Evolutionary conservation across 108 stramenopile genomes (phyloP).

Genomic region (Cylindrotheca fusiformis): DNA sequence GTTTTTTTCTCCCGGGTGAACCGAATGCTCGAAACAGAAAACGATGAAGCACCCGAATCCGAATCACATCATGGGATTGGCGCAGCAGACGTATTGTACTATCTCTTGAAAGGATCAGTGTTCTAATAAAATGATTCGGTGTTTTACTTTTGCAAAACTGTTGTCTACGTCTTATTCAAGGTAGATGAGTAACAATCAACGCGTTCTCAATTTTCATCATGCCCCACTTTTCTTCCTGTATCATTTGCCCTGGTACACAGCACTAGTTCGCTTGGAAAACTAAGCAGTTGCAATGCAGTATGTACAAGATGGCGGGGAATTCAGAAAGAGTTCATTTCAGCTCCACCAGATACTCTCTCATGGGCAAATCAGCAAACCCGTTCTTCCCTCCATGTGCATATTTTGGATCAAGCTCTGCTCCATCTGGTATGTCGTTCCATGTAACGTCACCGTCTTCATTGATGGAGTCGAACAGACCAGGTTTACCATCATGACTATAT

Average conservation of each 20-base stretch:
- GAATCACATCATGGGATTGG: background rate
- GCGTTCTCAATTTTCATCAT: too few species aligned
- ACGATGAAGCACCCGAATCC: background rate
- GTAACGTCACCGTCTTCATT: conserved; percentile 31
- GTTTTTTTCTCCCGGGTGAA: conserved; percentile 2
- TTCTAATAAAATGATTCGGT: too few species aligned
- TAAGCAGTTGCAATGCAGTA: too few species aligned
- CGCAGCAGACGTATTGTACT: background rate
- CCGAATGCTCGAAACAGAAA: background rate
- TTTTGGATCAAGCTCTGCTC: conserved; percentile 8
- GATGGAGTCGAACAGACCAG: conserved; percentile 27
- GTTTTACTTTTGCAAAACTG: too few species aligned
- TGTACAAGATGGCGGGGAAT: background rate
- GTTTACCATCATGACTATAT: conserved; percentile 13
- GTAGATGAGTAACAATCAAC: too few species aligned
- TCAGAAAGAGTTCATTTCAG: conserved; percentile 11
- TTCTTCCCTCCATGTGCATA: conserved; percentile 39
- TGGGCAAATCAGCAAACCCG: conserved; percentile 31
- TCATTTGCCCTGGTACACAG: too few species aligned
- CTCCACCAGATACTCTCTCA: conserved; percentile 38
- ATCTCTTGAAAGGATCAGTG: conserved; percentile 6
- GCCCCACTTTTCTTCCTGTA: too few species aligned
- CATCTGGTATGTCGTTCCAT: conserved; percentile 25
- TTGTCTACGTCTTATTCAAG: too few species aligned
- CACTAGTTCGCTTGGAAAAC: too few species aligned